phyloP scores from a whole-genome alignment of 257 asterid genomes.

The Capsicum pubescens region DNA sequence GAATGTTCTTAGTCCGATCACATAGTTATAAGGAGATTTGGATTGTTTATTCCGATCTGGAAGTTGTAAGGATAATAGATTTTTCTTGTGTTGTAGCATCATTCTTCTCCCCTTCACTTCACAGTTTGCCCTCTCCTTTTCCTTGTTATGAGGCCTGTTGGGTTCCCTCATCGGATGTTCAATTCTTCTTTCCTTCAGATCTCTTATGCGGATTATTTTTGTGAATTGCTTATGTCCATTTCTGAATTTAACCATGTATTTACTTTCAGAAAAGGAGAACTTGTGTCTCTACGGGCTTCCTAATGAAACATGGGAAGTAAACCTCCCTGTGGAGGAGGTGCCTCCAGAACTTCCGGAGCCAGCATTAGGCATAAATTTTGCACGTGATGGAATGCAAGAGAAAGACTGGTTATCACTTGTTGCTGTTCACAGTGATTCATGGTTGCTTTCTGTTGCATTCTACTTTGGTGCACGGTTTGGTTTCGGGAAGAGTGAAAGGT shows the following conservation, averaged over 20 bases:
- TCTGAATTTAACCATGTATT: not conserved
- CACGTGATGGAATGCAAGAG: slow-evolving; percentile 89
- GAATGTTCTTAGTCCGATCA: not conserved
- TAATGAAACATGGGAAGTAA: slow-evolving; percentile 89
- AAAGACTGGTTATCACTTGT: slow-evolving; percentile 91
- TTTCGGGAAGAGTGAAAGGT: slow-evolving; percentile 74
- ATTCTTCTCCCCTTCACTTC: not conserved
- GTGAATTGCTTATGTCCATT: not conserved
- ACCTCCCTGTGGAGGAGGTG: slow-evolving; percentile 93
- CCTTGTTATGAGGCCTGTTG: not conserved
- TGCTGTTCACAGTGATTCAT: slow-evolving; percentile 92
- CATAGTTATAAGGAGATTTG: not conserved
- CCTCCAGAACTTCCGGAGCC: slow-evolving; percentile 99
- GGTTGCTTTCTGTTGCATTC: slow-evolving; percentile 94
- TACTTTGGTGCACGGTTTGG: slow-evolving; percentile 86
- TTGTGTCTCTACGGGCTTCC: slow-evolving; percentile 90
- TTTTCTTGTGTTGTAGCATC: not conserved
- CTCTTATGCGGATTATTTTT: not conserved
- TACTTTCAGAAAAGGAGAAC: slow-evolving; percentile 78
- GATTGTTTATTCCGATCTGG: not conserved
- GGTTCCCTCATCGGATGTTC: not conserved
- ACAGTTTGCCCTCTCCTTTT: not conserved
- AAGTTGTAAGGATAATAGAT: not conserved
- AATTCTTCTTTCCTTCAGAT: not conserved
- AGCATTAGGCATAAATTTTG: slow-evolving; percentile 91